Evolutionary conservation across 169 alveolate species (phyloP), one percentile per base, ranked within the genome.

Genomic region (Plasmodium adleri): DNA sequence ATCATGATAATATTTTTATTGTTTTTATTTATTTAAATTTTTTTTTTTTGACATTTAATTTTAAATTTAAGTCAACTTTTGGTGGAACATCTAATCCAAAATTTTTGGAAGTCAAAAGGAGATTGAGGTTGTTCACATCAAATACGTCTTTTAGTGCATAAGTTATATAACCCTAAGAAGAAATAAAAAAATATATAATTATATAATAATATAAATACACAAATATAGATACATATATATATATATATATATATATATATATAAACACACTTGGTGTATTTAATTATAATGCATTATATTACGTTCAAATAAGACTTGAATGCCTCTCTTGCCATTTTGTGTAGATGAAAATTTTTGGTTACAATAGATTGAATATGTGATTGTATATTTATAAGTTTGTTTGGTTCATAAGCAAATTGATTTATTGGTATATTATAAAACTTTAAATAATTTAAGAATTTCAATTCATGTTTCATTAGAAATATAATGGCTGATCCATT

Each of bases 11-110:
- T 15, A 13, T 56, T 56, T 17, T 32, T 47, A 15, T 28, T 60
- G 64, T 78, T 63, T 43, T 49, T 24, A 13, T 45, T 68, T 83
- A 68, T 72, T 83, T 83, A 70, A 83, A 83, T 56, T 70, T 72
- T 78, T 88, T 94, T 52, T 78, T 89, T 72, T 94, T 93, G 75
- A 88, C 90, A 52, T 94, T 70, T 9, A 75, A 78, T 90, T 96
- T 98, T 32, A 97, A 95, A 92, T 97, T 97, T 71, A 98, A 96
- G 88, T 97, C 98, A 54, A 97, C 99, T 95, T 96, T 97, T 28
- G 99, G 99, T 15, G 99, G 99, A 67, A 94, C 92, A n/a, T 97
- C 95, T 64, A 98, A 96, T 10, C 99, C 99, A 88, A 98, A 98
- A 39, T 98, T 93, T 88, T 95, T 92, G 66, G 99, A 98, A 17